These are phyloP conservation scores for Rauvolfia tetraphylla DNA, from an alignment of 257 asterid species.

Conservation along the genomic window DNA sequence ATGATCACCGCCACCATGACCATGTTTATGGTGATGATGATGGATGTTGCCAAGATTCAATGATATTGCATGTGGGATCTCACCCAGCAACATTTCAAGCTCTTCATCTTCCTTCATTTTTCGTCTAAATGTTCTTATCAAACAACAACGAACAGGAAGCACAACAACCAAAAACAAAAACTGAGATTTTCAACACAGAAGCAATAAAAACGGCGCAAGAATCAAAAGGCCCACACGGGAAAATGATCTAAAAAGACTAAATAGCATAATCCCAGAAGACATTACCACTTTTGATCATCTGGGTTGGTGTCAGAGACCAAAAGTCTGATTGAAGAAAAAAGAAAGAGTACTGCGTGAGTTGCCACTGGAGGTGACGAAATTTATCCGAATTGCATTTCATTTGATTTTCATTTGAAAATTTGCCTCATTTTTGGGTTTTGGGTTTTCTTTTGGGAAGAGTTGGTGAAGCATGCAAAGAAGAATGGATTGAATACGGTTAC, in stretches of 20 bases:
- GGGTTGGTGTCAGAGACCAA: slow-evolving; percentile 37
- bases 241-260: slow-evolving; percentile 27
- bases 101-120: slow-evolving; percentile 69
- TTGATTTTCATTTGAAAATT: slow-evolving; percentile 21
- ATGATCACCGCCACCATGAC: slow-evolving; percentile 26
- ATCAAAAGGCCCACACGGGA: slow-evolving; percentile 35
- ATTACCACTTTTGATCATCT: slow-evolving; percentile 43
- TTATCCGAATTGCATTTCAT: slow-evolving; percentile 23
- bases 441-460: slow-evolving; percentile 46
- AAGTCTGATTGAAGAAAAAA: slow-evolving; percentile 30
- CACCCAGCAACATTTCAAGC: slow-evolving; percentile 68
- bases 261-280: slow-evolving; percentile 27
- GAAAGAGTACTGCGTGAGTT: slow-evolving; percentile 19
- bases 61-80: slow-evolving; percentile 82
- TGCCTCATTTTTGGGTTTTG: slow-evolving; percentile 45
- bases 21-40: slow-evolving; percentile 31
- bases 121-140: slow-evolving; percentile 21
- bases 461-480: slow-evolving; percentile 85
- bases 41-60: slow-evolving; percentile 36
- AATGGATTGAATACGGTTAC: slow-evolving; percentile 38
- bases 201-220: slow-evolving; percentile 19
- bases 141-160: slow-evolving; percentile 22
- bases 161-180: slow-evolving; percentile 3
- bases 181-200: background rate
- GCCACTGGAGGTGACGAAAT: slow-evolving; percentile 4